Conservation (phyloP, 2,329 filamentous ascomycete species). For the Fusarium subtropicale region DNA sequence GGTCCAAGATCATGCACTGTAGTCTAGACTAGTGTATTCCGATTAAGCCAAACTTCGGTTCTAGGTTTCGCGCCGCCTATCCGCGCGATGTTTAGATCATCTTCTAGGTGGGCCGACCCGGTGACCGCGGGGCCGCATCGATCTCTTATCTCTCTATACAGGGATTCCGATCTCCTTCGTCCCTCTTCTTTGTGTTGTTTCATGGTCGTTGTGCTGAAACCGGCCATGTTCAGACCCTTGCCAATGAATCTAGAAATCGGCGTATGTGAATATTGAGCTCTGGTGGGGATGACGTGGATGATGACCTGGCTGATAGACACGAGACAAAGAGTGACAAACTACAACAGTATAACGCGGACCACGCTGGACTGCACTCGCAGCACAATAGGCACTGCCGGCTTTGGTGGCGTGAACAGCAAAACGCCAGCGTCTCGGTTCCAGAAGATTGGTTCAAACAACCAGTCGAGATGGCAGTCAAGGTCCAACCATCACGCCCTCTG, state of each 20-base stretch:
- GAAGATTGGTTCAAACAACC: constrained; percentile 18
- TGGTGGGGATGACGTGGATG: not conserved
- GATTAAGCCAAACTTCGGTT: constrained; percentile 9
- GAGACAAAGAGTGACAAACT: not conserved
- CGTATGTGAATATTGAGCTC: constrained; percentile 14
- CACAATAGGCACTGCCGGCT: constrained; percentile 6
- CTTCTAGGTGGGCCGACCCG: constrained; percentile 13
- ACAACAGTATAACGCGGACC: constrained; percentile 1
- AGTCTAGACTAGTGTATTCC: not conserved
- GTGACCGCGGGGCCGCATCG: constrained; percentile 8
- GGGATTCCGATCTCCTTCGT: not conserved
- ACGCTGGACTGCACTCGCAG: constrained; percentile 3
- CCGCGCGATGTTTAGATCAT: constrained; percentile 26
- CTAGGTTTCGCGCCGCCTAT: constrained; percentile 10
- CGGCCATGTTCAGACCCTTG: not conserved
- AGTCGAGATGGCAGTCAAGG: not conserved
- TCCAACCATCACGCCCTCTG: constrained; percentile 9
- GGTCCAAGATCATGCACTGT: constrained; percentile 16
- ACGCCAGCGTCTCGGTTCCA: constrained; percentile 36
- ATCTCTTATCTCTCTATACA: constrained; percentile 5
- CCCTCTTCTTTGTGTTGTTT: not conserved
- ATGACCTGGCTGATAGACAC: not conserved
- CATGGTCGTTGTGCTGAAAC: not conserved
- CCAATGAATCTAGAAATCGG: not conserved
- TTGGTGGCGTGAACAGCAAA: constrained; percentile 21